Percentiles rank a stretch among this genome's conserved stretches.
phyloP scores from a whole-genome alignment of 2,329 filamentous ascomycete genomes.

The Alternaria angustiovoidea region DNA sequence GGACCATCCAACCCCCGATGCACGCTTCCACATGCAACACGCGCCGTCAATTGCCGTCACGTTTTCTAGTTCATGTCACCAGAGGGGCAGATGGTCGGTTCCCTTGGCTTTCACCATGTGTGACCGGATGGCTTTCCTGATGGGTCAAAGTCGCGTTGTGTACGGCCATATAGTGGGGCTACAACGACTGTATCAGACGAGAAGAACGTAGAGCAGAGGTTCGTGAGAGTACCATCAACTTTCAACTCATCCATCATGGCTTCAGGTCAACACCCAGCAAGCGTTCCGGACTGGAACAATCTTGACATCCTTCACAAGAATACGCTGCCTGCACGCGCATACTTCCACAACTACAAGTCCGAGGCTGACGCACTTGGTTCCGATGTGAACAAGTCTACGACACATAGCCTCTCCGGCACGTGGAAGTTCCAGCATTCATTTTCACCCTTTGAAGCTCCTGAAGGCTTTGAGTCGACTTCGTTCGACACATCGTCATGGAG shows the following conservation, averaged over 20 bases:
- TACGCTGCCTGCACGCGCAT: conserved; percentile 64
- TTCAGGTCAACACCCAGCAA: conserved; percentile 31
- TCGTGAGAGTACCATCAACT: conserved; percentile 2
- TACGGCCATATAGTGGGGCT: conserved; percentile 6
- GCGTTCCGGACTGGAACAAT: conserved; percentile 68
- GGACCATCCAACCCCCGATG: conserved; percentile 26
- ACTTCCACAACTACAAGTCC: conserved; percentile 63
- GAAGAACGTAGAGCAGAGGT: background rate
- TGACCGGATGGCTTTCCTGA: conserved; percentile 33
- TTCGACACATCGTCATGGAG: conserved; percentile 57
- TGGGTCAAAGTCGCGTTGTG: conserved; percentile 17
- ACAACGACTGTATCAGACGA: conserved; percentile 6
- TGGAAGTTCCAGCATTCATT: conserved; percentile 53
- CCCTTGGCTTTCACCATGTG: conserved; percentile 20
- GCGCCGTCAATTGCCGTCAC: conserved; percentile 13
- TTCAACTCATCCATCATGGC: conserved; percentile 24
- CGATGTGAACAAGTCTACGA: conserved; percentile 44
- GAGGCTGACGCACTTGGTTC: conserved; percentile 59
- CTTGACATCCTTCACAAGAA: conserved; percentile 67
- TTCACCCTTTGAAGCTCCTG: conserved; percentile 47
- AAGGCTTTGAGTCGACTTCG: conserved; percentile 41
- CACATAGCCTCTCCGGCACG: conserved; percentile 44
- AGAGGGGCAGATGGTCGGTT: conserved; percentile 11
- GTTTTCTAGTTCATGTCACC: conserved; percentile 9
- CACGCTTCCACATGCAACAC: conserved; percentile 12